phyloP scores from a whole-genome alignment of 2,329 filamentous ascomycete genomes.

The Penicillium sp. region DNA sequence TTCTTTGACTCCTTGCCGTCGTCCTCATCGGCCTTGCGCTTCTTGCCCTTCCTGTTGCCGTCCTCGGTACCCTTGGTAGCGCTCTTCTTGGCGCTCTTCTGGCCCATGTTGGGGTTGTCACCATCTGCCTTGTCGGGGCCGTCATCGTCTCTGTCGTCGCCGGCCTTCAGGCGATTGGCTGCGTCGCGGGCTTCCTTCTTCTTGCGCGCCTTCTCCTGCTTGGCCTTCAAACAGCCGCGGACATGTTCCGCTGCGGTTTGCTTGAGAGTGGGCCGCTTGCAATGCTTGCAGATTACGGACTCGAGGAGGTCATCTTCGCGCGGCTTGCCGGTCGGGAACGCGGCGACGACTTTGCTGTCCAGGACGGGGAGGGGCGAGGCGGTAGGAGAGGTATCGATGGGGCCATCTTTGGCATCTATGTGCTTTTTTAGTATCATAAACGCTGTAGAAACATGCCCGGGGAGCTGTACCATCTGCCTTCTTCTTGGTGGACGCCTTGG shows the following conservation, averaged over 20 bases:
- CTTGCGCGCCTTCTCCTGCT: conserved; percentile 74
- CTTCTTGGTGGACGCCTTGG: conserved; percentile 35
- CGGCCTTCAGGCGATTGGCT: conserved; percentile 59
- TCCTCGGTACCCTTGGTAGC: conserved; percentile 47
- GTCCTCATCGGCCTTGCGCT: conserved; percentile 68
- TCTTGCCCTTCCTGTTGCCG: conserved; percentile 67
- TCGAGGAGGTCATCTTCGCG: conserved; percentile 79
- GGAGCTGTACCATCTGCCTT: conserved; percentile 32
- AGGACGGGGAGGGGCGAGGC: conserved; percentile 54
- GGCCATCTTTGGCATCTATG: conserved; percentile 27
- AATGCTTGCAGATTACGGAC: conserved; percentile 85
- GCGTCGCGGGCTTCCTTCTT: conserved; percentile 74
- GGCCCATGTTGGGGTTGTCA: conserved; percentile 50
- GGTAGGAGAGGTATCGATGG: conserved; percentile 31
- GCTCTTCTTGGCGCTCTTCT: conserved; percentile 66
- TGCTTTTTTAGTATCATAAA: neutral
- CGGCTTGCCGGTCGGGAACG: conserved; percentile 77
- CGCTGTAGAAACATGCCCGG: conserved; percentile 3
- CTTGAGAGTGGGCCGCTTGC: conserved; percentile 81
- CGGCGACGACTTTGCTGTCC: conserved; percentile 71
- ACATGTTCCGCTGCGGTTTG: conserved; percentile 76
- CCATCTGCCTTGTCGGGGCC: conserved; percentile 41
- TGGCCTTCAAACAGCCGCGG: conserved; percentile 76
- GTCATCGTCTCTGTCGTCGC: conserved; percentile 47
- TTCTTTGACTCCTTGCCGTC: conserved; percentile 77